Base-by-base conservation (phyloP, 208 protist species). In the Leishmania lainsoni region DNA sequence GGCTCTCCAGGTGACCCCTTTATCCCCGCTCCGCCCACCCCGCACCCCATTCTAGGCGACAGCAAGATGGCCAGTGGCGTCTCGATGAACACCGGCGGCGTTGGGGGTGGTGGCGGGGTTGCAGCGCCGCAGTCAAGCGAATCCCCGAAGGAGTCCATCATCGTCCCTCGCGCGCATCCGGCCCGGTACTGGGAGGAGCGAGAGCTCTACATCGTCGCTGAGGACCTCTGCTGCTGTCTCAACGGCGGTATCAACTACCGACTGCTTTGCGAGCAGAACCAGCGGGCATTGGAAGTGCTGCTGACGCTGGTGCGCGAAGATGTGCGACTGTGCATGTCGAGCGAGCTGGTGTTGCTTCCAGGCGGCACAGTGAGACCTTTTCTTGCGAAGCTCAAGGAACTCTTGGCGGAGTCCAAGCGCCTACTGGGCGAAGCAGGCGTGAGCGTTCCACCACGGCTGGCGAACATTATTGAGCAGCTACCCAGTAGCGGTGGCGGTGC, bases 201-300 rank as follows among this genome's bases (percentile, higher is more conserved):
- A 1, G 92, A 96, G 80, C 83, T 97, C 6, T 95, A 90, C 83
- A 73, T 93, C 35, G 83, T 83, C 3, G 89, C 91, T 9, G 90
- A 94, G 70, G 89, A 92, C 14, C 81, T 97, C 4, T 95, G 90
- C 85, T 79, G 77, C 71, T 89, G 86, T 70, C 86, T 97, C 10
- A 97, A 95, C 80, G 92, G 94, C 32, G 94, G 94, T 49, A 75
- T 97, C 48, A 91, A 96, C 85, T 97, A 97, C 83, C 90, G 94
- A 6, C 8, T 75, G 5, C 61, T 97, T 56, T 95, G 85, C 79
- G 54, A 89, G 71, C 87, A 92, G 69, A 91, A 91, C 65, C 91
- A 88, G 54, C 76, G 77, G 16, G 79, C 84, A 1, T 66, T 94
- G 20, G 91, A 95, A 48, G 48, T 91, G 26, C 45, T 97, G 26